A percentile compares a stretch with the other conserved stretches of the same genome.
These are phyloP conservation scores for Tothia fuscella DNA, from an alignment of 2,329 filamentous ascomycete genomes.

Conservation along the genomic window DNA sequence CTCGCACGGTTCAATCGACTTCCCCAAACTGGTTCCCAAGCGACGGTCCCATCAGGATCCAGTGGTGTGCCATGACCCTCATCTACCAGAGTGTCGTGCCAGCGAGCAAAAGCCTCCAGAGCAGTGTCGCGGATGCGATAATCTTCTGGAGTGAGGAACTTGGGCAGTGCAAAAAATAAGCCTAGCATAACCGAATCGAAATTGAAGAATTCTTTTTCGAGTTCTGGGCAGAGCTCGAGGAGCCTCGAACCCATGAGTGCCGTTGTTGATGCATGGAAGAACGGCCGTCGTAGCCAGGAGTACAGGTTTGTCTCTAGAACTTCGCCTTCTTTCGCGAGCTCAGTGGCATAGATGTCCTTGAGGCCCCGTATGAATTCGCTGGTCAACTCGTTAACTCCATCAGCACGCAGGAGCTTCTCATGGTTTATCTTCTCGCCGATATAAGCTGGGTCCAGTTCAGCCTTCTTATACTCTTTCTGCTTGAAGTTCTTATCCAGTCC, in stretches of 20 bases:
- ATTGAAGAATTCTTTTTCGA: constrained; percentile 19
- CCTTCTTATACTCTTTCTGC: constrained; percentile 2
- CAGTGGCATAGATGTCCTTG: constrained; percentile 14
- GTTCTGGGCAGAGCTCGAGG: constrained; percentile 19
- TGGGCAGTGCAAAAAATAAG: constrained; percentile 20
- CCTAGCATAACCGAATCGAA: constrained; percentile 20
- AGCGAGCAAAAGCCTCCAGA: constrained; percentile 17
- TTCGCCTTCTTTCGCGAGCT: not conserved
- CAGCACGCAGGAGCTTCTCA: constrained; percentile 18
- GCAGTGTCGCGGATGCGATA: constrained; percentile 15
- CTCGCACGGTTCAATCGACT: constrained; percentile 19
- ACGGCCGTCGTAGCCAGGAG: constrained; percentile 19
- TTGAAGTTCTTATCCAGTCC: not conserved
- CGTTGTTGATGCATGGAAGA: constrained; percentile 20
- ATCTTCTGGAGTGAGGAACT: constrained; percentile 17
- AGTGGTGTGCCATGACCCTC: constrained; percentile 7
- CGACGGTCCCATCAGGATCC: constrained; percentile 13
- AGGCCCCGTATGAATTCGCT: constrained; percentile 16
- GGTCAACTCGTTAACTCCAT: constrained; percentile 21
- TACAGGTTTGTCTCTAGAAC: constrained; percentile 17
- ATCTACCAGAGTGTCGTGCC: constrained; percentile 16
- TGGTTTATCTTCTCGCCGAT: constrained; percentile 18
- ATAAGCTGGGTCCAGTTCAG: constrained; percentile 12
- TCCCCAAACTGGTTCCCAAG: constrained; percentile 19
- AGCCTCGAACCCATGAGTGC: constrained; percentile 20